Conservation (phyloP, 495 filamentous ascomycete species). For the Trichoderma virens region DNA sequence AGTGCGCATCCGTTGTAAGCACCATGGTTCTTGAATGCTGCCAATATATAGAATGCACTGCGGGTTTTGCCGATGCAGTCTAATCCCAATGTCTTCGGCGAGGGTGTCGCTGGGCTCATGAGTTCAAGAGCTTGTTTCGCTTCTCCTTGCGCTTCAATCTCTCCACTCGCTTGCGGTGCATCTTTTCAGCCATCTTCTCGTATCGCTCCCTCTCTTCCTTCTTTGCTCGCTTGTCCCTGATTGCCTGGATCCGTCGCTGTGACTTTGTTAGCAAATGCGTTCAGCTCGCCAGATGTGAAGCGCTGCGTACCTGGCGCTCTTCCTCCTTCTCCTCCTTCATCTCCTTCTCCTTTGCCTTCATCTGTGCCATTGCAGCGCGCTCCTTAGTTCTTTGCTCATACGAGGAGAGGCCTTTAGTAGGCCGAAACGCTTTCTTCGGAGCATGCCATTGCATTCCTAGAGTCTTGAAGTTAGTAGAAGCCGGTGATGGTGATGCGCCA, state of each 20-base stretch:
- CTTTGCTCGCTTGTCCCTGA: constrained; percentile 72
- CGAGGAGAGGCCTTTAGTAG: constrained; percentile 62
- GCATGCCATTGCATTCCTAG: constrained; percentile 95
- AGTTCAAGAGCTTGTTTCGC: constrained; percentile 92
- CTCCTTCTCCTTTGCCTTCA: constrained; percentile 86
- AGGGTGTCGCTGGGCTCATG: constrained; percentile 40
- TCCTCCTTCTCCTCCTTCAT: constrained; percentile 94
- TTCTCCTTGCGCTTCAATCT: constrained; percentile 90
- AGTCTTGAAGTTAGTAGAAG: constrained; percentile 12
- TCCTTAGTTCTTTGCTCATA: constrained; percentile 66
- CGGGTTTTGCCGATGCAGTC: not conserved
- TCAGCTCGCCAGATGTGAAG: constrained; percentile 11
- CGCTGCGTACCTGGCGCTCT: constrained; percentile 60
- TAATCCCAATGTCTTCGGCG: not conserved
- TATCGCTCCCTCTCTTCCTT: constrained; percentile 93
- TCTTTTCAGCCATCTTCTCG: constrained; percentile 92
- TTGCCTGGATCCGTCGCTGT: constrained; percentile 66
- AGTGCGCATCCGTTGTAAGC: not conserved
- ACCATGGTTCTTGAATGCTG: not conserved
- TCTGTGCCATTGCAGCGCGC: constrained; percentile 55
- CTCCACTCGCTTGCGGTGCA: constrained; percentile 93
- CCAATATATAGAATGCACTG: not conserved
- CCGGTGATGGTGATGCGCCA: not conserved
- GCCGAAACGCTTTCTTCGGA: constrained; percentile 78
- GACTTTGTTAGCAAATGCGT: not conserved